A percentile compares a stretch with the other conserved stretches of the same genome.
These are phyloP conservation scores for Solanum phureja DNA, from an alignment of 257 asterid species.

Conservation along the genomic window DNA sequence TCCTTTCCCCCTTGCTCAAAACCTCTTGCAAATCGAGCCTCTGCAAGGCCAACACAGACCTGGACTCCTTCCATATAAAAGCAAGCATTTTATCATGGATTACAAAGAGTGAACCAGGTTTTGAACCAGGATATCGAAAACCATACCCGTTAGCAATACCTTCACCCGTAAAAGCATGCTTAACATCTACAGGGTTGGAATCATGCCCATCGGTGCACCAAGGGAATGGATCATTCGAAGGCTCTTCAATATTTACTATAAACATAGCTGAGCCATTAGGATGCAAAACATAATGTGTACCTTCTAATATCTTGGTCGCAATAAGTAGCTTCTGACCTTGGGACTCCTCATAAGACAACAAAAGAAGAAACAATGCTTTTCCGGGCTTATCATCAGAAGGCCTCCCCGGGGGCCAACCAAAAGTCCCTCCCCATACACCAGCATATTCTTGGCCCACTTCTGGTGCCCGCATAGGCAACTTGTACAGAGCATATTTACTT, in stretches of 20 bases:
- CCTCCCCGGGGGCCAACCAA: constrained; percentile 87
- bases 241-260: constrained; percentile 43
- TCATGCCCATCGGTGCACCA: constrained; percentile 49
- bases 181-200: constrained; percentile 30
- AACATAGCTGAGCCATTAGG: constrained; percentile 97
- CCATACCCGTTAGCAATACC: constrained; percentile 92
- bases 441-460: constrained; percentile 43
- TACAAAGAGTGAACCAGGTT: constrained; percentile 82
- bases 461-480: constrained; percentile 55
- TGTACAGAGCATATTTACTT: constrained; percentile 70
- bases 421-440: constrained; percentile 89
- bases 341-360: constrained; percentile 70
- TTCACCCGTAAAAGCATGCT: constrained; percentile 55
- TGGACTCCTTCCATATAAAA: constrained; percentile 75
- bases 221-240: constrained; percentile 63
- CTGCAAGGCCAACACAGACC: constrained; percentile 61
- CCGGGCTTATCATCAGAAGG: constrained; percentile 69
- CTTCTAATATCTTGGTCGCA: constrained; percentile 80
- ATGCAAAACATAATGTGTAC: constrained; percentile 73
- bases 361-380: constrained; percentile 64
- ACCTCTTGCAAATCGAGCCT: constrained; percentile 66
- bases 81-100: constrained; percentile 57
- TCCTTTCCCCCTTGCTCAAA: constrained; percentile 68
- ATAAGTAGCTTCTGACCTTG: constrained; percentile 52
- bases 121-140: constrained; percentile 84